Percentiles rank a stretch among this genome's conserved stretches.
Evolutionary conservation across 139 green algal species (phyloP).

Genomic region (Diplosphaera chodatii): DNA sequence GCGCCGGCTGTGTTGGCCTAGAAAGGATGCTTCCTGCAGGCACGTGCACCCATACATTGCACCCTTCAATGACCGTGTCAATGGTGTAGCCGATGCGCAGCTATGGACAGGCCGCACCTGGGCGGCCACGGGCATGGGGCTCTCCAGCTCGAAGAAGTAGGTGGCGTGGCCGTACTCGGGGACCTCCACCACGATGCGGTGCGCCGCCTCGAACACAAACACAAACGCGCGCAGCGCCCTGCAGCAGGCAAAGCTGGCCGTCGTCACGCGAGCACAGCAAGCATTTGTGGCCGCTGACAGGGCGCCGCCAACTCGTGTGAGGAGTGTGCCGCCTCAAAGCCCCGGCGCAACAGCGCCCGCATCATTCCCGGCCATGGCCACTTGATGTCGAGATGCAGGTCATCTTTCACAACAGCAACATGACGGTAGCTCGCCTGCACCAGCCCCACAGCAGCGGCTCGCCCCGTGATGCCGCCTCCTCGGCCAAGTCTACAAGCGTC

Average conservation of each 20-base stretch:
- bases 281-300: no score
- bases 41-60: neutral
- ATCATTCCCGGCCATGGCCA: no score
- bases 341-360: no score
- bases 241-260: no score
- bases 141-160: constrained; percentile 20
- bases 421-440: constrained; percentile 10
- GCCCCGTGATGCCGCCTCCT: neutral
- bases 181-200: constrained; percentile 30
- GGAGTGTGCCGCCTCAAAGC: no score
- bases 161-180: constrained; percentile 13
- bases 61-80: no score
- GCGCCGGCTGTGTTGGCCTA: no score
- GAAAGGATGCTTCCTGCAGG: no score
- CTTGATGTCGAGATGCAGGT: neutral
- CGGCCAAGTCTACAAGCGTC: constrained; percentile 11
- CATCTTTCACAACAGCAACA: neutral
- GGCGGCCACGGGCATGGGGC: constrained; percentile 6
- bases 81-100: neutral
- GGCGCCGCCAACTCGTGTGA: no score
- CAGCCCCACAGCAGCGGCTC: constrained; percentile 23
- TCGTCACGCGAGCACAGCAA: no score
- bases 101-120: constrained; percentile 11
- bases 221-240: constrained; percentile 25
- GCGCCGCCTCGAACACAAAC: constrained; percentile 25